These are phyloP conservation scores for Daldinia bambusicola DNA, from an alignment of 495 filamentous ascomycete genomes.

Conservation along the genomic window DNA sequence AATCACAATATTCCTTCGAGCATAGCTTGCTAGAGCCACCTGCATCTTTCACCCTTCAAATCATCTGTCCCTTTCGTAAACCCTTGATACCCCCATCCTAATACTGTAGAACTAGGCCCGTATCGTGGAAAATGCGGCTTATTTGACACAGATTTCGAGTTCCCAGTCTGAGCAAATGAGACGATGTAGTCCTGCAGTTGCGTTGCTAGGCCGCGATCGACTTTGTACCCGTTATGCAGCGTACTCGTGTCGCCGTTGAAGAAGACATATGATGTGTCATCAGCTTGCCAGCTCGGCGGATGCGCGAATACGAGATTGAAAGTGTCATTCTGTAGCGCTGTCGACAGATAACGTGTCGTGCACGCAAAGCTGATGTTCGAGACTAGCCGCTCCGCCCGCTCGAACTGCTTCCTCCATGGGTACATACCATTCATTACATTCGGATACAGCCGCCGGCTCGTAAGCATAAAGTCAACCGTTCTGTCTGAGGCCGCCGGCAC, in stretches of 20 bases:
- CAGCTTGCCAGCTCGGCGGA: constrained; percentile 64
- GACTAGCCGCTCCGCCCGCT: constrained; percentile 48
- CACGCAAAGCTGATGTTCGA: constrained; percentile 60
- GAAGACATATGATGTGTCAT: constrained; percentile 66
- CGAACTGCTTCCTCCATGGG: constrained; percentile 55
- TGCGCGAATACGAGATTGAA: constrained; percentile 71
- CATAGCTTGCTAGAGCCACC: constrained; percentile 61
- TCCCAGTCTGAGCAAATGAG: constrained; percentile 59
- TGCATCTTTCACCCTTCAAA: constrained; percentile 46
- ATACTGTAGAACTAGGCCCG: constrained; percentile 20
- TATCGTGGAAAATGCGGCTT: constrained; percentile 31
- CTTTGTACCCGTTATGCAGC: constrained; percentile 24
- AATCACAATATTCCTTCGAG: constrained; percentile 34
- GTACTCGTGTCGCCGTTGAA: constrained; percentile 58
- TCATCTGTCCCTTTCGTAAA: constrained; percentile 33
- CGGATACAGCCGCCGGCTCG: constrained; percentile 50
- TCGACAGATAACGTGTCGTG: constrained; percentile 58
- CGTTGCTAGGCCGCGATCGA: constrained; percentile 60
- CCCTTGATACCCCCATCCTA: constrained; percentile 26
- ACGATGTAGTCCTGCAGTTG: constrained; percentile 70
- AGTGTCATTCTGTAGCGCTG: constrained; percentile 61
- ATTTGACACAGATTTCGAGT: constrained; percentile 38
- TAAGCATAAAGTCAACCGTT: constrained; percentile 32
- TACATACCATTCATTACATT: constrained; percentile 54
- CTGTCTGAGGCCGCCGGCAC: constrained; percentile 12